Evolutionary conservation across 2,329 filamentous ascomycete species (phyloP).

Genomic region (Xylaria sp.): DNA sequence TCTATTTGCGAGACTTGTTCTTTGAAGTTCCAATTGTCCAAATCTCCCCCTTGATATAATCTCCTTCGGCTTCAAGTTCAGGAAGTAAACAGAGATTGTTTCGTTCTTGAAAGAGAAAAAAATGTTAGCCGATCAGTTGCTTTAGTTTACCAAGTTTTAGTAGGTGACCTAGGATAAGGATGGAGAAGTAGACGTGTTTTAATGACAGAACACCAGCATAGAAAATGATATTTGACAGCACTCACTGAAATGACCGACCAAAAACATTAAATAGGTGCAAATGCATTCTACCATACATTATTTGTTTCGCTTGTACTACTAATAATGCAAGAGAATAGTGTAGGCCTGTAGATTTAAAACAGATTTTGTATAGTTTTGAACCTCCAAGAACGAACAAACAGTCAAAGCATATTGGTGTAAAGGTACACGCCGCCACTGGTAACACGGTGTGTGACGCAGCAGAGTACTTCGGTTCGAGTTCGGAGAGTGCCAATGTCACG

Average conservation of each 20-base stretch:
- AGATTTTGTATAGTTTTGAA: too few species aligned
- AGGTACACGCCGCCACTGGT: not conserved
- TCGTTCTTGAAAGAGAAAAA: constrained; percentile 16
- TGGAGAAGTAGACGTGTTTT: not conserved
- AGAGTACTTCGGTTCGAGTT: not conserved
- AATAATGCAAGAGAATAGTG: too few species aligned
- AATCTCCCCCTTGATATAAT: not conserved
- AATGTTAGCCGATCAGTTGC: constrained; percentile 14
- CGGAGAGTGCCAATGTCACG: too few species aligned
- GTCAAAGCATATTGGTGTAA: not conserved
- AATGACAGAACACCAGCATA: not conserved
- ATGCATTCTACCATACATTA: too few species aligned
- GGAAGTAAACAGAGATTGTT: not conserved
- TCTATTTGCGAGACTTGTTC: not conserved
- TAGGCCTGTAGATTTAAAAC: too few species aligned
- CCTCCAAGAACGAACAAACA: not conserved
- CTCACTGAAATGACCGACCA: too few species aligned
- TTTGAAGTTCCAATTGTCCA: not conserved
- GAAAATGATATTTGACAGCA: not conserved
- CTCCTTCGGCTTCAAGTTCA: not conserved
- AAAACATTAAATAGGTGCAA: too few species aligned
- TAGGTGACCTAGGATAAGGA: not conserved
- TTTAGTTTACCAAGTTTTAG: not conserved
- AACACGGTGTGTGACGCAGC: not conserved
- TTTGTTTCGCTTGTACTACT: too few species aligned